phyloP scores from a whole-genome alignment of 108 stramenopile species.

The Conticribra weissflogii region DNA sequence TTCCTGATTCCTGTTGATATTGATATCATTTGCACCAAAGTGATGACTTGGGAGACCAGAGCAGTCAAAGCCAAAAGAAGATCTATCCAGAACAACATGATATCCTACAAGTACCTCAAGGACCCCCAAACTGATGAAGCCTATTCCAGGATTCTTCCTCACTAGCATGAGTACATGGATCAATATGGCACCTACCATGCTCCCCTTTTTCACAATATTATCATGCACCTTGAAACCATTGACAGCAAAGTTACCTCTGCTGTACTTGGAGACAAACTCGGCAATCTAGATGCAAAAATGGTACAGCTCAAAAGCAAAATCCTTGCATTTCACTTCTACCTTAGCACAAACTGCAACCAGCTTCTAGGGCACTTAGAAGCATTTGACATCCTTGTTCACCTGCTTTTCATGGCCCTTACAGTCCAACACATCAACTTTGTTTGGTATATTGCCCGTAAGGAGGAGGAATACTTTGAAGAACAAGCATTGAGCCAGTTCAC shows the following conservation, averaged over 20 bases:
- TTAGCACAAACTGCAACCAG: neutral
- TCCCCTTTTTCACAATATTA: neutral
- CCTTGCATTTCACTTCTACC: neutral
- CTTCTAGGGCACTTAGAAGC: neutral
- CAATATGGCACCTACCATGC: neutral
- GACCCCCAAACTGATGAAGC: neutral
- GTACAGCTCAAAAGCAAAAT: neutral
- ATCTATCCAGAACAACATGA: neutral
- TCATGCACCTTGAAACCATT: neutral
- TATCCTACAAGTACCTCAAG: neutral
- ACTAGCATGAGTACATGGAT: neutral
- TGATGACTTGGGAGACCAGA: neutral
- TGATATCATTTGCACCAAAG: neutral
- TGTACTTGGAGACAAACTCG: neutral
- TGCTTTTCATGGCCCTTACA: neutral
- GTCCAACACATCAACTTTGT: neutral
- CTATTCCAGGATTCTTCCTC: neutral
- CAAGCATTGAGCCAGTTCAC: neutral
- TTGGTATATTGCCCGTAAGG: neutral
- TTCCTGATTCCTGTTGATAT: too few species aligned
- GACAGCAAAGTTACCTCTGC: neutral
- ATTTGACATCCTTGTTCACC: neutral
- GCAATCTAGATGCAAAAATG: neutral
- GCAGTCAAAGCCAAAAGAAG: neutral
- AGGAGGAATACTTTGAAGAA: neutral